A percentile compares a stretch with the other conserved stretches of the same genome.
These are phyloP conservation scores for Kurtzmaniella cleridarum DNA, from an alignment of 805 yeast genomes.

Conservation along the genomic window DNA sequence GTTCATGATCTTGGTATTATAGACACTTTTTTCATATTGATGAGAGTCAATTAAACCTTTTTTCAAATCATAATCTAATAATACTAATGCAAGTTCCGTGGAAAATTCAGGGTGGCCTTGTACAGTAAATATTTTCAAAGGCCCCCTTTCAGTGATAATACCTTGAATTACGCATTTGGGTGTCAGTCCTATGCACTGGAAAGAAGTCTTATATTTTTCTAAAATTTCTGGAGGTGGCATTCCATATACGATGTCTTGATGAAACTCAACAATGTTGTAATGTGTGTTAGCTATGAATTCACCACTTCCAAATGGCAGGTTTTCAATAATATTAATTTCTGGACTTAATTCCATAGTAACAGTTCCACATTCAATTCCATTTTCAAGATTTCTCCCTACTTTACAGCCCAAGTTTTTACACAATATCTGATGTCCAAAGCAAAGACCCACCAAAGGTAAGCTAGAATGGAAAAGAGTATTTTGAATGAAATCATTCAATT, in stretches of 20 bases:
- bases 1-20: conserved; percentile 22
- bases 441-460: conserved; percentile 59
- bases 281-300: conserved; percentile 45
- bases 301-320: conserved; percentile 31
- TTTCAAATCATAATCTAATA: conserved; percentile 16
- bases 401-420: conserved; percentile 59
- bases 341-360: conserved; percentile 42
- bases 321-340: conserved; percentile 23
- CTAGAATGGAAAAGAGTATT: conserved; percentile 9
- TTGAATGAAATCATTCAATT: conserved; percentile 30
- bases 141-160: conserved; percentile 40
- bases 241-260: conserved; percentile 34
- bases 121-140: conserved; percentile 52
- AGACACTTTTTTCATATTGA: conserved; percentile 21
- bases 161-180: conserved; percentile 63
- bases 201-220: conserved; percentile 15
- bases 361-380: conserved; percentile 74
- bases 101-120: conserved; percentile 91
- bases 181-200: conserved; percentile 46
- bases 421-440: conserved; percentile 85
- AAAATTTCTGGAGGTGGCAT: conserved; percentile 33
- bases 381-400: conserved; percentile 46
- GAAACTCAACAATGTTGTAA: conserved; percentile 32
- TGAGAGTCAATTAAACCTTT: conserved; percentile 17
- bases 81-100: conserved; percentile 22